These are phyloP conservation scores for Colletotrichum simmondsii DNA, from an alignment of 2,329 filamentous ascomycete species.

Conservation along the genomic window DNA sequence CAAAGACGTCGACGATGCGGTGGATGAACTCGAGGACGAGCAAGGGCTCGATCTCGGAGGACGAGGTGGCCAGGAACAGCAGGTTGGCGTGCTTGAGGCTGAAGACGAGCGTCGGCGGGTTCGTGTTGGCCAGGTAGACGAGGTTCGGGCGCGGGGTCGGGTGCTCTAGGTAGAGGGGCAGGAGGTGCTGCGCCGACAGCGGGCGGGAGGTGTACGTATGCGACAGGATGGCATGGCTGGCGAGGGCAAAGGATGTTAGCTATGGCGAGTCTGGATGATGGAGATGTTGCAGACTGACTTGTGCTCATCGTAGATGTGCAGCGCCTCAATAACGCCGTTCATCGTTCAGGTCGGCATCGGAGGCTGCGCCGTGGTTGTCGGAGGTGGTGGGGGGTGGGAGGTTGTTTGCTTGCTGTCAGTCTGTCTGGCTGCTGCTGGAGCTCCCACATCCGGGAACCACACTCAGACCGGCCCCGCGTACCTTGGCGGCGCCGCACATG, in stretches of 20 bases:
- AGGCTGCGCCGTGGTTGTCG: slow-evolving; percentile 40
- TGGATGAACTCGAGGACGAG: slow-evolving; percentile 95
- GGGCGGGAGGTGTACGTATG: slow-evolving; percentile 89
- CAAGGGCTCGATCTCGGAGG: slow-evolving; percentile 87
- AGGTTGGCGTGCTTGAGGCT: slow-evolving; percentile 89
- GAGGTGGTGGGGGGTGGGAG: slow-evolving; percentile 37
- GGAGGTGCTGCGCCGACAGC: slow-evolving; percentile 78
- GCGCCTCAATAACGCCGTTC: slow-evolving; percentile 90
- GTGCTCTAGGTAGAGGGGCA: slow-evolving; percentile 89
- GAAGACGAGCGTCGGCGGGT: slow-evolving; percentile 89
- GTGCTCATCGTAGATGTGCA: slow-evolving; percentile 97
- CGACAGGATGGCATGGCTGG: slow-evolving; percentile 84
- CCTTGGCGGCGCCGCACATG: slow-evolving; percentile 7
- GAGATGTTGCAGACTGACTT: slow-evolving; percentile 67
- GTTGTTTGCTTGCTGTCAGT: slow-evolving; percentile 13
- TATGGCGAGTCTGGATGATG: background rate
- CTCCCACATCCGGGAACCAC: slow-evolving; percentile 25
- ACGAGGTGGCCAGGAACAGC: slow-evolving; percentile 86
- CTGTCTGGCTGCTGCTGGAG: slow-evolving; percentile 18
- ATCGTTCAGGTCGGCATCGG: slow-evolving; percentile 60
- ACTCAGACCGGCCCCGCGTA: slow-evolving; percentile 2
- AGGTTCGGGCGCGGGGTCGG: slow-evolving; percentile 84
- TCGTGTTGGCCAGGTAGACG: slow-evolving; percentile 84
- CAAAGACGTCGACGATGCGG: slow-evolving; percentile 89
- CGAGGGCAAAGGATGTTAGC: slow-evolving; percentile 36